Base-by-base conservation (phyloP, 345 rosid genomes). In the Salix brachista region DNA sequence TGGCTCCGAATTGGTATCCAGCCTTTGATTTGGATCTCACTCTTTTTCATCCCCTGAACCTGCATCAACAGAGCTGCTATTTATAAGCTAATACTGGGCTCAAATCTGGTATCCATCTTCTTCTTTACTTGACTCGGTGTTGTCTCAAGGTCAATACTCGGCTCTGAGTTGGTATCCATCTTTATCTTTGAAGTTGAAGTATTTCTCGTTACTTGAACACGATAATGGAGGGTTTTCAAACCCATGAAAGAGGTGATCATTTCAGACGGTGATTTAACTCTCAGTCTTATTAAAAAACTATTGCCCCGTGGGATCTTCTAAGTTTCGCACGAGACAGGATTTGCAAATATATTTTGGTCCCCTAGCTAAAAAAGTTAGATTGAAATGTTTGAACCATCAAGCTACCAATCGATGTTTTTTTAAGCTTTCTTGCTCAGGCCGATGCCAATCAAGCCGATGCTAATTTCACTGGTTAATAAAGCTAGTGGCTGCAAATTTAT, bases 311-410 rank as follows among this genome's bases (percentile, higher is more conserved):
- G 58, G 58, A 52, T 52, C 58, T 52, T 52, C 23, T 0, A 52
- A 7, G 58, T 19, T 52, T 52, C 23, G 19, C 23, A 19, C 3
- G 58, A 19, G 58, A 7, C 23, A 52, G 8, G 23, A 52, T 52
- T 52, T 52, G n/a, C n/a, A 5, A 52, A 5, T 46, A 11, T n/a
- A 19, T 18, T 18, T 52, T 52, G 10, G n/a, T 0, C 58, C 23
- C 58, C 2, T n/a, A 0, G n/a, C 3, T 19, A 5, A 71, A 71
- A 62, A 78, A 70, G 60, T 65, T 12, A 3, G 83, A 67, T 81
- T 62, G 72, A 54, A 17, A 77, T 36, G 66, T 77, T 74, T 72
- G 74, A 82, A 65, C 81, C 37, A 64, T 54, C 23, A 30, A 21
- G 54, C 25, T 39, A 19, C 70, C 21, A n/a, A 23, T 18, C 16